Percentiles rank a stretch among this genome's conserved stretches.
phyloP scores from a whole-genome alignment of 495 filamentous ascomycete genomes.

The Aspergillus hancockii region DNA sequence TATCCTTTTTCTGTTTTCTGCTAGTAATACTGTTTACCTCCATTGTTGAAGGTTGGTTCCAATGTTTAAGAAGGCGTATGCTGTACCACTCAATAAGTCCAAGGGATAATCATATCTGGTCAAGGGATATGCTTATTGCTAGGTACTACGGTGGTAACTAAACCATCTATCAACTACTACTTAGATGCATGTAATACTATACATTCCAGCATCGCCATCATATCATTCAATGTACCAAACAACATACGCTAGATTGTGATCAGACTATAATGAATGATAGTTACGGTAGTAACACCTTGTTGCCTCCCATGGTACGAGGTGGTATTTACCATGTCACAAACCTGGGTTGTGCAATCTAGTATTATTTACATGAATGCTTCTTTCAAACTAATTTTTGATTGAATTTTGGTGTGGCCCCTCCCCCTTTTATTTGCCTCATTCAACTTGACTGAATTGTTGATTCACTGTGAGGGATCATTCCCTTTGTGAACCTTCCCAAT shows the following conservation, averaged over 20 bases:
- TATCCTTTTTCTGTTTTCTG: neutral
- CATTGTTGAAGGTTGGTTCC: neutral
- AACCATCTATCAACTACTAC: neutral
- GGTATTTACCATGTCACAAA: neutral
- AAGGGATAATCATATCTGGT: slow-evolving; percentile 7
- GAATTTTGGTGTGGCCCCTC: neutral
- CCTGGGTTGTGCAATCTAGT: neutral
- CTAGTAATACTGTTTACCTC: neutral
- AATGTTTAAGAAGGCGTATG: neutral
- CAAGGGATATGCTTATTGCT: slow-evolving; percentile 1
- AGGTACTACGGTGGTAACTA: slow-evolving; percentile 5
- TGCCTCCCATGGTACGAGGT: neutral
- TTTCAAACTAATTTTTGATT: neutral
- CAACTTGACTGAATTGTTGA: neutral
- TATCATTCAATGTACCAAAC: neutral
- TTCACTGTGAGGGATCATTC: neutral
- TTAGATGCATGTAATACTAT: neutral
- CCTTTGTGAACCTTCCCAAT: neutral
- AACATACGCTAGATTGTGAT: neutral
- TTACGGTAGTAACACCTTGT: neutral
- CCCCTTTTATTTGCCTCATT: neutral
- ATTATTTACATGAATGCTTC: neutral
- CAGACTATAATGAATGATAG: neutral
- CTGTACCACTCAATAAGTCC: slow-evolving; percentile 1
- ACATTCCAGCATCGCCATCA: neutral